These are phyloP conservation scores for Blastobotrys mokoenaii DNA, from an alignment of 805 yeast genomes.

Conservation along the genomic window DNA sequence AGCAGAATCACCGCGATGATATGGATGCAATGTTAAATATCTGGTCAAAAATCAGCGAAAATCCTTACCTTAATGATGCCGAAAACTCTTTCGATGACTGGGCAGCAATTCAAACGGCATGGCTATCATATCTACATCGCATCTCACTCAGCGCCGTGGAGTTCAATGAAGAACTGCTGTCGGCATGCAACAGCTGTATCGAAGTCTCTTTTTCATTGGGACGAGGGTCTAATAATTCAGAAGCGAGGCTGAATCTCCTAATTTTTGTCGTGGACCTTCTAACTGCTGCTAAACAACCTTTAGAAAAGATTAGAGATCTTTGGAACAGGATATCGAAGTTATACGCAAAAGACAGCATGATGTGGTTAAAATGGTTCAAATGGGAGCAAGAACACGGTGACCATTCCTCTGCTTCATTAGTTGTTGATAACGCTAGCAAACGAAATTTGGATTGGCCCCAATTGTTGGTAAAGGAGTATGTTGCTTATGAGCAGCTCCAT, in stretches of 20 bases:
- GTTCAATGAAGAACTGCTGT: not conserved
- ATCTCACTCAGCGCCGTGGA: not conserved
- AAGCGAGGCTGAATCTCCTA: not conserved
- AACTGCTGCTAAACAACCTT: constrained; percentile 29
- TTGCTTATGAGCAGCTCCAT: constrained; percentile 30
- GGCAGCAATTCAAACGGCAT: constrained; percentile 6
- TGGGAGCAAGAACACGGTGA: constrained; percentile 33
- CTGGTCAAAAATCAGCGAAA: not conserved
- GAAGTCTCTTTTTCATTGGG: not conserved
- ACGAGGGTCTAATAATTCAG: not conserved
- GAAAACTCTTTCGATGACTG: constrained; percentile 5
- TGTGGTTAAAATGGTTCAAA: constrained; percentile 39
- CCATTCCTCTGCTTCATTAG: constrained; percentile 17
- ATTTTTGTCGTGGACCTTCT: constrained; percentile 33
- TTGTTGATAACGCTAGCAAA: constrained; percentile 30
- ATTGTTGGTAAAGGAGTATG: constrained; percentile 38
- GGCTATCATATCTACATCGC: constrained; percentile 5
- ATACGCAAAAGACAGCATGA: constrained; percentile 33
- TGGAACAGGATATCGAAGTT: constrained; percentile 23
- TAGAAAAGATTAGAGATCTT: constrained; percentile 25
- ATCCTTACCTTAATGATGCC: not conserved
- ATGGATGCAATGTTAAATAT: constrained; percentile 3
- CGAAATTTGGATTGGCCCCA: constrained; percentile 43
- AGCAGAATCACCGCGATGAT: not conserved
- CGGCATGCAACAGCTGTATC: not conserved